Conservation (phyloP, 2,329 filamentous ascomycete species). For the Fusarium clavum region DNA sequence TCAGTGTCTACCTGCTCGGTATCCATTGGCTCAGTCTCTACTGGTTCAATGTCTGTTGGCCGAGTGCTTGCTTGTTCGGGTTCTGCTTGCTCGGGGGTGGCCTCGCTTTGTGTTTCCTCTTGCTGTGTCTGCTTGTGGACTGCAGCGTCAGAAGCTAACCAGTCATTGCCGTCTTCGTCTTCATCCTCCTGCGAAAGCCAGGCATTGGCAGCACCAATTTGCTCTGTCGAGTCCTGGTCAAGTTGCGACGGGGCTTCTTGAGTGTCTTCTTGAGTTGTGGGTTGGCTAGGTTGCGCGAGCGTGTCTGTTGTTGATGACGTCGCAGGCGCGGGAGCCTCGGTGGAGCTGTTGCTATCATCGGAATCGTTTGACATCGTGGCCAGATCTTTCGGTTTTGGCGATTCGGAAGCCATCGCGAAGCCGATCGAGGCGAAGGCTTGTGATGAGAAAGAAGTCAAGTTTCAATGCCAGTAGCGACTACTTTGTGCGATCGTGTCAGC, state of each 20-base stretch:
- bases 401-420: constrained; percentile 54
- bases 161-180: constrained; percentile 41
- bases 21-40: constrained; percentile 22
- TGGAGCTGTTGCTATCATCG: constrained; percentile 36
- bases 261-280: constrained; percentile 16
- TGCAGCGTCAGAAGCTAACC: constrained; percentile 42
- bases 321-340: constrained; percentile 34
- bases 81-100: constrained; percentile 25
- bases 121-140: constrained; percentile 14
- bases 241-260: constrained; percentile 29
- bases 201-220: constrained; percentile 25
- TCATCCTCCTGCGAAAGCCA: constrained; percentile 44
- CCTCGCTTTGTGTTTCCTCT: constrained; percentile 21
- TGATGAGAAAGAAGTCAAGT: constrained; percentile 26
- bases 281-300: constrained; percentile 18
- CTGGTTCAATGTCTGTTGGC: constrained; percentile 17
- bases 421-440: constrained; percentile 32
- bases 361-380: constrained; percentile 55
- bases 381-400: constrained; percentile 53
- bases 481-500: constrained; percentile 45
- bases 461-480: constrained; percentile 37
- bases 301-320: constrained; percentile 40
- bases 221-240: constrained; percentile 8
- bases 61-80: constrained; percentile 3
- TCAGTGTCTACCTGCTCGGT: constrained; percentile 28